These are phyloP conservation scores for Tephrocybe rancida DNA, from an alignment of 768 basidiomycete genomes.

Conservation along the genomic window DNA sequence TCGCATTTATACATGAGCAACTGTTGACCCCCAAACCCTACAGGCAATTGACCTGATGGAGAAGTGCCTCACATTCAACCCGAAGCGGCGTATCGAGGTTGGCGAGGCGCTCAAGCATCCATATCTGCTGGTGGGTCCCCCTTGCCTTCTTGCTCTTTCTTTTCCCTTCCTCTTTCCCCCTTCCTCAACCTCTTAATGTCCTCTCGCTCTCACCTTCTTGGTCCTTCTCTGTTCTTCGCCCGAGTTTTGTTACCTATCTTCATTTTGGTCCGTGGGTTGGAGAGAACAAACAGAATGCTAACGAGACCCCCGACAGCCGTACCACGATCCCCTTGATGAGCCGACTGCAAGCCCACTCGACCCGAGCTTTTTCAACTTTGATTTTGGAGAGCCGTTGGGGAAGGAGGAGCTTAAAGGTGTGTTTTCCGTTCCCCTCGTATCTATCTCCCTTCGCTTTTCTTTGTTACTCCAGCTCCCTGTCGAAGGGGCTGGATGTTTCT, in stretches of 20 bases:
- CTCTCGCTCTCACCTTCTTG: no score
- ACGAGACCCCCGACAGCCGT: constrained; percentile 68
- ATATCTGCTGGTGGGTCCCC: constrained; percentile 42
- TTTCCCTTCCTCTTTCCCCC: neutral
- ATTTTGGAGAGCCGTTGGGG: constrained; percentile 62
- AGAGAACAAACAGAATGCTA: no score
- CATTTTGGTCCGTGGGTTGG: no score
- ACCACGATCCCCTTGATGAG: constrained; percentile 90
- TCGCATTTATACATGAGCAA: neutral
- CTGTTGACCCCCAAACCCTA: neutral
- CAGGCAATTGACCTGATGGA: constrained; percentile 80
- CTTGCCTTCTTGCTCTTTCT: neutral
- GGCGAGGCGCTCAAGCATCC: constrained; percentile 88
- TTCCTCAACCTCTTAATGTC: no score
- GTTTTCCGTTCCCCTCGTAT: no score
- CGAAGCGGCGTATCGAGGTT: constrained; percentile 86
- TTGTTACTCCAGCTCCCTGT: neutral
- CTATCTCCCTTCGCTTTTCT: neutral
- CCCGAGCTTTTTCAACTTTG: constrained; percentile 84
- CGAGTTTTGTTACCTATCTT: no score
- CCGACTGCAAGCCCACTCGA: constrained; percentile 77
- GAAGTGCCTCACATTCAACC: constrained; percentile 82
- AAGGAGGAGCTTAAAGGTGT: constrained; percentile 74
- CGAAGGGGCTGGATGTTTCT: no score
- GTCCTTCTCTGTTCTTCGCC: no score